Evolutionary conservation across 768 basidiomycete species (phyloP), one percentile per base, ranked within the genome.

Genomic region (Naganishia randhawae): DNA sequence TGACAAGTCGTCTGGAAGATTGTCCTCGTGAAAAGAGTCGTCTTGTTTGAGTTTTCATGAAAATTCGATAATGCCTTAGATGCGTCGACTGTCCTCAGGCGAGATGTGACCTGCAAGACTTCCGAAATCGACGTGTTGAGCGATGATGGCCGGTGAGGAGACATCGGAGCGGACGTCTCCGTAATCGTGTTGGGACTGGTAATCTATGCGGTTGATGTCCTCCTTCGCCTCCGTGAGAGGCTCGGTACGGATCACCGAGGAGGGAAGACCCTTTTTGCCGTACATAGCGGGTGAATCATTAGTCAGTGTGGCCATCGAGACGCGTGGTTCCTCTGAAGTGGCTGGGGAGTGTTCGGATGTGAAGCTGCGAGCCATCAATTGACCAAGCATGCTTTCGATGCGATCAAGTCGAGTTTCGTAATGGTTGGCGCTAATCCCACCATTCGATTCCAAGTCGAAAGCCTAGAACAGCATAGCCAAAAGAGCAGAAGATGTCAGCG

Each of bases 371-470:
- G 65, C 32, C 19, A 68, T 31, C 3, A 75, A 63, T 35, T 71
- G 67, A 29, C 27, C 16, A 1, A 77, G 53, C 53, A 77, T 65
- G n/a, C 27, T 31, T 66, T 77, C 76, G 52, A 77, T 73, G 13
- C 74, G 63, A 45, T 73, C 73, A 6, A 76, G 62, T 50, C 75
- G 67, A 29, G 16, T 31, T 35, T 71, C 70, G 13, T 74, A 42
- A 14, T 69, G 70, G 16, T n/a, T n/a, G n/a, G n/a, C n/a, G n/a
- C n/a, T n/a, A n/a, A 65, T 68, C 14, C 67, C 69, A 27, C 65
- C 54, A 37, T 66, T 66, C n/a, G 39, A 39, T 22, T 66, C 52
- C 22, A 62, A 37, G 42, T 73, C 72, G 37, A 76, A 73, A 4
- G 65, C 65, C 65, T 66, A 37, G 7, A 19, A 17, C 41, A 33